Base-by-base conservation (phyloP, 768 basidiomycete species). In the Psilocybe tampanensis region DNA sequence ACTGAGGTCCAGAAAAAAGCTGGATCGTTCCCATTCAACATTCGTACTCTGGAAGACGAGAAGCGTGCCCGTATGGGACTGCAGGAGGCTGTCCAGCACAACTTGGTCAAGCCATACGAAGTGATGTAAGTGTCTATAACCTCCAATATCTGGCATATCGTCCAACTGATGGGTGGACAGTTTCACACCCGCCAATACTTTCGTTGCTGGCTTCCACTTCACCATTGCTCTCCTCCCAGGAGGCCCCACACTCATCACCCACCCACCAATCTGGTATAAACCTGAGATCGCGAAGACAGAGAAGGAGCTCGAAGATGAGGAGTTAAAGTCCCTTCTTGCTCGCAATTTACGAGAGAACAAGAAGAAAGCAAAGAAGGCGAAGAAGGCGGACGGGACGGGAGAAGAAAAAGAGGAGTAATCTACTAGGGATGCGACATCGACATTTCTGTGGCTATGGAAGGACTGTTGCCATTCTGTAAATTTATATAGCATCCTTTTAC, bases 1-100 rank as follows among this genome's bases (percentile, higher is more conserved):
- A 91, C 92, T 48, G 96, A 98, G 74, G 92, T 98, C 66, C 92
- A 95, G 76, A 95, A 94, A 81, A 98, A 98, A 75, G 93, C 97
- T 41, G 96, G 96, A 22, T 83, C 94, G 4, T 98, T 99, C 86
- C 96, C 97, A 32, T 98, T 99, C 82, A 98, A 95, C 66, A 84
- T 99, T 60, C 92, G 97, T 60, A 81, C 82, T 44, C 82, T 98
- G 56, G 96, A 96, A 61, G 96, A 98, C 68, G 96, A 98, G 82
- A 95, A 95, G 76, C 86, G 93, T 52, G 89, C 94, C 23, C 88
- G 96, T 34, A 89, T 98, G 82, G 97, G 96, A 63, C 82, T 98
- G 32, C 89, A 92, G 70, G 97, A 98, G 76, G 95, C 96, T 47
- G 94, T 95, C 34, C 90, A 95, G 70, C 97, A 99, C 71, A 86